phyloP scores from a whole-genome alignment of 2,329 filamentous ascomycete genomes.

The Apiospora malaysiana region DNA sequence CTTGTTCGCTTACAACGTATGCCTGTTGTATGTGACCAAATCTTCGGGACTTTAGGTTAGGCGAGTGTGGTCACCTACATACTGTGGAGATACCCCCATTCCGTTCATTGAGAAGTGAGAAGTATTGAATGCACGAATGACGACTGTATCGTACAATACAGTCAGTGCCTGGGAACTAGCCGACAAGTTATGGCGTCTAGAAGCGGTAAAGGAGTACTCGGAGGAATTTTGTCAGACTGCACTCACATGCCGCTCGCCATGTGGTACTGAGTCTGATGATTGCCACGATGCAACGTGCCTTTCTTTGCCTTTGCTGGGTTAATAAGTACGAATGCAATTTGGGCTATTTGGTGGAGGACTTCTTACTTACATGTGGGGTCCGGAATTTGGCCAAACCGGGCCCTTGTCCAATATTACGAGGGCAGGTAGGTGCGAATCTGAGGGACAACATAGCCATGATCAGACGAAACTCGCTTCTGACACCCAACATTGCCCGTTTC shows the following conservation, averaged over 20 bases:
- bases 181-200: no score
- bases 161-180: no score
- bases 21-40: background rate
- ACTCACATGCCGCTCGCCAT: no score
- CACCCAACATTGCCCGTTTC: background rate
- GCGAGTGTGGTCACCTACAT: background rate
- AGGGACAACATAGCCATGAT: background rate
- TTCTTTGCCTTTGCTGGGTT: background rate
- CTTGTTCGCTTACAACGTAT: background rate
- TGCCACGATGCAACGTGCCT: background rate
- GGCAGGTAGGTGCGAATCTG: background rate
- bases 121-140: no score
- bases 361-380: slow-evolving; percentile 1
- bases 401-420: background rate
- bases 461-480: background rate
- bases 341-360: background rate
- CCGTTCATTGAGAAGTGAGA: no score
- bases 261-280: no score
- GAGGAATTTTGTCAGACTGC: no score
- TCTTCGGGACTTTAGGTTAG: background rate
- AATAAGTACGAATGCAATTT: background rate
- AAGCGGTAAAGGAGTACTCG: no score
- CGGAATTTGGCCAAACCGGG: background rate
- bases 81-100: background rate
- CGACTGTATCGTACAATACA: no score